These are phyloP conservation scores for Sugiyamaella sp. DNA, from an alignment of 1,139 yeast species.

Conservation along the genomic window DNA sequence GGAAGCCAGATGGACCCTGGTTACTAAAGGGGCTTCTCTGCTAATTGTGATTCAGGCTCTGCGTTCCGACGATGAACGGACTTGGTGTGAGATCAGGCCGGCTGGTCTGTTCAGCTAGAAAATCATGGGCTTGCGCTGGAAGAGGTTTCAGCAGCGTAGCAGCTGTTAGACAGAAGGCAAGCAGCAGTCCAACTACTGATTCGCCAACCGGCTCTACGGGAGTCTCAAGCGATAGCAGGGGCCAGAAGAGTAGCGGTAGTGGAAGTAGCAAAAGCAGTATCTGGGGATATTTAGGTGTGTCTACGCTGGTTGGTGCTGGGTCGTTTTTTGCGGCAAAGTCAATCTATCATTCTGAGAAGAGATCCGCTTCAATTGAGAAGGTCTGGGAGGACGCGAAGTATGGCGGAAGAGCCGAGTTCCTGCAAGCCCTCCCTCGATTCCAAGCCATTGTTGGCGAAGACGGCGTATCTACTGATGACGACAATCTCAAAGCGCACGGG, in stretches of 20 bases:
- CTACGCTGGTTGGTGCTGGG: constrained; percentile 17
- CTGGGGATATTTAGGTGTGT: neutral
- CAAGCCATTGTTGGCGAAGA: constrained; percentile 46
- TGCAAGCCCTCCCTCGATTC: constrained; percentile 51
- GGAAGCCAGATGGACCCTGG: too few species aligned
- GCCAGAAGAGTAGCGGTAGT: neutral
- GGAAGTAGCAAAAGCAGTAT: neutral
- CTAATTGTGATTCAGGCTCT: too few species aligned
- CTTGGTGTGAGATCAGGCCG: too few species aligned
- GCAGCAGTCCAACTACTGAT: too few species aligned
- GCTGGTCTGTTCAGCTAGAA: too few species aligned
- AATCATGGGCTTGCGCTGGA: too few species aligned
- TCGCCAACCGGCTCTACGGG: too few species aligned
- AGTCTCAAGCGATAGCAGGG: neutral
- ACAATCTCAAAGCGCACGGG: constrained; percentile 41
- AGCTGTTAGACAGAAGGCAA: too few species aligned
- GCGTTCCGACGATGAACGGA: too few species aligned
- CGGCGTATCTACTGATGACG: constrained; percentile 44
- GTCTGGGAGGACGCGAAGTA: constrained; percentile 39
- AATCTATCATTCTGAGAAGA: constrained; percentile 19
- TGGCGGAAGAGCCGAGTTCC: constrained; percentile 48
- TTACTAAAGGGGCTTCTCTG: too few species aligned
- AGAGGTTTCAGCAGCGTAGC: too few species aligned
- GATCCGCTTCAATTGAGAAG: constrained; percentile 28
- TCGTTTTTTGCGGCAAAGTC: constrained; percentile 24